phyloP scores from a whole-genome alignment of 306 rosid genomes.

The Corylus avellana region DNA sequence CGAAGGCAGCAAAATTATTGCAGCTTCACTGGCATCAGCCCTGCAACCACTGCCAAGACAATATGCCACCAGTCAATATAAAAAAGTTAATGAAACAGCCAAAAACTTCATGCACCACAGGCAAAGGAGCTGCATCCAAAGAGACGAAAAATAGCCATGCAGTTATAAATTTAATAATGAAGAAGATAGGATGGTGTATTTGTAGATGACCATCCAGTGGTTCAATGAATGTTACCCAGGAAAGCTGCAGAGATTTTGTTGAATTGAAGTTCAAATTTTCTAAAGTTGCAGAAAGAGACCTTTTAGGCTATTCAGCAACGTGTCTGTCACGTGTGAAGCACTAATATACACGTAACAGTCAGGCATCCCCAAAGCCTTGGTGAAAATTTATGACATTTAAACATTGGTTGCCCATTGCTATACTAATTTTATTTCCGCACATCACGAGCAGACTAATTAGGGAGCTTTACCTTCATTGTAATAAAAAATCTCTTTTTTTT shows the following conservation, averaged over 20 bases:
- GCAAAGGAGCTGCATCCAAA: constrained; percentile 7
- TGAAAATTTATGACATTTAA: too few relatives aligned
- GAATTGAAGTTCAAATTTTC: not conserved
- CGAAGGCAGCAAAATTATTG: constrained; percentile 86
- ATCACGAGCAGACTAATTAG: constrained; percentile 1
- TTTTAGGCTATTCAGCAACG: not conserved
- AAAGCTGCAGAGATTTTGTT: not conserved
- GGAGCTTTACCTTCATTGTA: not conserved
- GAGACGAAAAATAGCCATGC: not conserved
- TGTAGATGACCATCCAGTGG: constrained; percentile 7
- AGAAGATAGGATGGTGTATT: not conserved
- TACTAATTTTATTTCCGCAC: constrained; percentile 10
- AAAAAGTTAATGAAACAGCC: not conserved
- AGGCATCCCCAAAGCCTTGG: too few relatives aligned
- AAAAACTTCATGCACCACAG: constrained; percentile 13
- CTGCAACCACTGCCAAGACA: constrained; percentile 83
- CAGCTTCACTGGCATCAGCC: constrained; percentile 98
- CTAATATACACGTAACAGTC: not conserved
- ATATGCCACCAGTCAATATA: constrained; percentile 36
- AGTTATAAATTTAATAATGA: constrained; percentile 3
- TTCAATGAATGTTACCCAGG: constrained; percentile 4
- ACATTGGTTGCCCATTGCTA: not conserved
- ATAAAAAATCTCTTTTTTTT: constrained; percentile 5
- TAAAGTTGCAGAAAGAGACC: not conserved
- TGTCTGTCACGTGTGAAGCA: not conserved